Base-by-base conservation (phyloP, 2,329 filamentous ascomycete species). In the Aureobasidium namibiae region DNA sequence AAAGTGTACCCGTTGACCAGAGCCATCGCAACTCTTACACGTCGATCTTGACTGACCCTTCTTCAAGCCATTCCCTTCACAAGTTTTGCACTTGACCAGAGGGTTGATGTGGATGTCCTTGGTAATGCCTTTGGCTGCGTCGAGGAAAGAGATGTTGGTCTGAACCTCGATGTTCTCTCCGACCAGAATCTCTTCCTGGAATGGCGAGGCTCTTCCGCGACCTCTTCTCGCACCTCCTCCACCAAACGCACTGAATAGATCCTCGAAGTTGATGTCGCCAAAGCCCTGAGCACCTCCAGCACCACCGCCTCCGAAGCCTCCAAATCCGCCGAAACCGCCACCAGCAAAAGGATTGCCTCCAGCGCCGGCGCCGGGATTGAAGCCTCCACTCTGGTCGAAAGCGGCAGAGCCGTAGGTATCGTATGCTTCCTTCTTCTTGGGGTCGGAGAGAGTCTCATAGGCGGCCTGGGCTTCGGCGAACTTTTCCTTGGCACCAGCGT, bases 141-240 rank as follows among this genome's bases (percentile, higher is more conserved):
- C 94, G 85, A 94, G 89, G 73, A 99, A 99, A 0, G 88, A 91
- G 66, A 99, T 92, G 71, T 84, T 94, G 52, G 90, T 86, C 74
- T 96, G 90, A 24, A 96, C 88, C 72, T 97, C 92, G 67, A 99
- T 96, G 71, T 95, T 91, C 64, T 97, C 91, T 62, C 94, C 94
- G n/a, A 96, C 87, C 65, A 95, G 71, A 21, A 95, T 84, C 66
- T 87, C 80, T 71, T 95, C 87, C 67, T 90, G 83, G 69, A 94
- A 94, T 11, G 88, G 87, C 58, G 81, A 85, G 38, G 82, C 79
- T 66, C 80, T 75, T 56, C 82, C 75, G 59, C 80, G 74, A 23
- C 76, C 74, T 24, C 83, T 65, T 24, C 70, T 67, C 61, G 44
- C 74, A 61, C 84, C 82, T 64, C 87, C 84, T 5, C 82, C 88